Base-by-base conservation (phyloP, 169 alveolate genomes). In the Cyclospora cayetanensis region DNA sequence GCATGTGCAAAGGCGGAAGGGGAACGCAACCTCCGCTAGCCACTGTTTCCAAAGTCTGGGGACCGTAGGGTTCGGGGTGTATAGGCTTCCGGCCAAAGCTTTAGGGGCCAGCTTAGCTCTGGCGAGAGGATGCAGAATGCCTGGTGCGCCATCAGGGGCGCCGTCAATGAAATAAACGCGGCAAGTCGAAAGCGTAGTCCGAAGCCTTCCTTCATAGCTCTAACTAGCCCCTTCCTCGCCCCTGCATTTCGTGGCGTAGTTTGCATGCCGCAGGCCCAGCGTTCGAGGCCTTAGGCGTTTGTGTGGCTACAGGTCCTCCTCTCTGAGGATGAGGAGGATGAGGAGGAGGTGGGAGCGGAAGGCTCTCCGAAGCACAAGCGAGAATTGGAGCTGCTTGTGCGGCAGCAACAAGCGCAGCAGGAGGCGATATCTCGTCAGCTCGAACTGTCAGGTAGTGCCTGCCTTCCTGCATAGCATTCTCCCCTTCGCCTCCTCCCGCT, bases 101-200 rank as follows among this genome's bases (percentile, higher is more conserved):
- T n/a, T n/a, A n/a, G n/a, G n/a, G n/a, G n/a, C n/a, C n/a, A n/a
- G n/a, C n/a, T n/a, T n/a, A n/a, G n/a, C n/a, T n/a, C n/a, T n/a
- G n/a, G n/a, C n/a, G n/a, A 43, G 52, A 82, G 37, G 63, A 82
- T 82, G 90, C 65, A 82, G 90, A 82, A 82, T 55, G 90, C 90
- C 42, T 82, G 90, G 90, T 82, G 77, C 55, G 90, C 90, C 4
- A 34, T 82, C 63, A 76, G 90, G 41, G 90, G 90, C 43, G 90
- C 90, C 29, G 90, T 82, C 43, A 63, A 82, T 25, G 90, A 82
- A 42, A 50, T 82, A 52, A 82, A 82, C 37, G 90, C 90, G 90
- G 90, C 60, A 39, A 34, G 79, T 29, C 25, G 12, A 66, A 29
- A 39, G 52, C 66, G 65, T 63, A n/a, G 7, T 20, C 41, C 39